Conservation (phyloP, 1,284 basidiomycete species). For the Uromyces viciae-fabae region DNA sequence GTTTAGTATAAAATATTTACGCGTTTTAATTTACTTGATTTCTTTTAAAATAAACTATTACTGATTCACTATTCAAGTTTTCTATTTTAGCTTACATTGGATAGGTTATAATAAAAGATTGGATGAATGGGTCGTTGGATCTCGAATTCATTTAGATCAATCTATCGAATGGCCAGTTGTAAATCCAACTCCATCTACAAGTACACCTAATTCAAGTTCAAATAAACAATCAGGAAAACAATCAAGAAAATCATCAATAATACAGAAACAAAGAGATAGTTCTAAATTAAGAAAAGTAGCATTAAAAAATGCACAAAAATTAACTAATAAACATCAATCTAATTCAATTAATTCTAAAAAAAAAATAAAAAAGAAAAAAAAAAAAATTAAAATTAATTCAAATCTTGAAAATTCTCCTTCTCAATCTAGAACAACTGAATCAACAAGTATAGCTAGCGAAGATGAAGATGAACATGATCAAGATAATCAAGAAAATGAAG, state of each 20-base stretch:
- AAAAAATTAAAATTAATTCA: constrained; percentile 1
- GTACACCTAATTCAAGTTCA: background rate
- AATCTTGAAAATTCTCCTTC: constrained; percentile 17
- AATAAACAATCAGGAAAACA: constrained; percentile 29
- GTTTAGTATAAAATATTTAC: constrained; percentile 11
- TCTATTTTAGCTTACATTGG: constrained; percentile 45
- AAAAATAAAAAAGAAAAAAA: constrained; percentile 46
- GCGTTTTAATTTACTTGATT: background rate
- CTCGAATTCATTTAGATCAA: constrained; percentile 73
- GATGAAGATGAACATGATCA: constrained; percentile 28
- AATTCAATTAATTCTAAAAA: constrained; percentile 48
- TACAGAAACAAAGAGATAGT: constrained; percentile 48
- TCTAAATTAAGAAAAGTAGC: constrained; percentile 45
- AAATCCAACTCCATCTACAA: constrained; percentile 61
- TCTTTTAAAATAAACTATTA: background rate
- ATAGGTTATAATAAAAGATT: constrained; percentile 61
- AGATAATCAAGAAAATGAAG: constrained; percentile 15
- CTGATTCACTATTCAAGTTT: constrained; percentile 10
- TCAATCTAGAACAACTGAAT: constrained; percentile 20
- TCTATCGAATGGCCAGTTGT: constrained; percentile 85
- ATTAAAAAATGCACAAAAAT: constrained; percentile 36
- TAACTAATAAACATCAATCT: constrained; percentile 45
- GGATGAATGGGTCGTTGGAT: constrained; percentile 95
- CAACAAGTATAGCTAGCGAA: constrained; percentile 30
- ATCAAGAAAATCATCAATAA: constrained; percentile 39